A percentile compares a stretch with the other conserved stretches of the same genome.
Evolutionary conservation across 2,329 filamentous ascomycete species (phyloP).

Genomic region (Colletotrichum spinosum): DNA sequence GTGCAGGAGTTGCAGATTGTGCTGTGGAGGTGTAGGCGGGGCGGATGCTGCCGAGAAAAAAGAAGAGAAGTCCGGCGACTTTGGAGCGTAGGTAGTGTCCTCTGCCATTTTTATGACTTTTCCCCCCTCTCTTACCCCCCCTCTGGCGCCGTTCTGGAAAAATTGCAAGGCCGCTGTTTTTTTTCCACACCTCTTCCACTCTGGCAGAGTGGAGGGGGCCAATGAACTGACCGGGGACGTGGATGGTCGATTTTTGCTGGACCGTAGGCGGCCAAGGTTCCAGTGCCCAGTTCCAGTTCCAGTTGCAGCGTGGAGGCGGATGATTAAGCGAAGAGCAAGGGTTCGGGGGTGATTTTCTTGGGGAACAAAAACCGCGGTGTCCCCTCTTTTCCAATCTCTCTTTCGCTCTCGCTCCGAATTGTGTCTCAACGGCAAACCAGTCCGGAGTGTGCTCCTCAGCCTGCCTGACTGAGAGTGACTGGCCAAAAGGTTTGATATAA

Average conservation of each 20-base stretch:
- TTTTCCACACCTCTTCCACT: slow-evolving; percentile 5
- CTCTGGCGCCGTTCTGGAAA: slow-evolving; percentile 28
- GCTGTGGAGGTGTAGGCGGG: slow-evolving; percentile 43
- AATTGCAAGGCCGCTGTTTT: slow-evolving; percentile 29
- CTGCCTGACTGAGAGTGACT: no score
- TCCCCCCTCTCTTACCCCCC: slow-evolving; percentile 10
- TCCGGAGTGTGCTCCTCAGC: background rate
- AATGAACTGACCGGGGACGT: slow-evolving; percentile 23
- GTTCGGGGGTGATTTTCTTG: slow-evolving; percentile 15
- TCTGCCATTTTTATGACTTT: slow-evolving; percentile 54
- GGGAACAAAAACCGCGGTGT: slow-evolving; percentile 23
- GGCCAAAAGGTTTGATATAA: background rate
- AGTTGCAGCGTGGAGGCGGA: slow-evolving; percentile 24
- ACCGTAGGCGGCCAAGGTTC: slow-evolving; percentile 13
- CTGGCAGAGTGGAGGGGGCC: slow-evolving; percentile 8
- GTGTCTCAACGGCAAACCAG: slow-evolving; percentile 12
- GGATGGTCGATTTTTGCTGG: slow-evolving; percentile 10
- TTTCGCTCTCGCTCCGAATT: background rate
- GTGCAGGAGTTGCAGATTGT: slow-evolving; percentile 40
- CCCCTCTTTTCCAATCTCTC: background rate
- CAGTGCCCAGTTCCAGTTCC: slow-evolving; percentile 7
- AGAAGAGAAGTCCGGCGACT: slow-evolving; percentile 69
- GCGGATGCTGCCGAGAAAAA: slow-evolving; percentile 56
- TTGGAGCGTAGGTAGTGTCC: slow-evolving; percentile 66
- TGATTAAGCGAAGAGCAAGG: slow-evolving; percentile 35